Percentiles rank a stretch among this genome's conserved stretches.
Evolutionary conservation across 345 rosid species (phyloP).

Genomic region (Linum tenue): DNA sequence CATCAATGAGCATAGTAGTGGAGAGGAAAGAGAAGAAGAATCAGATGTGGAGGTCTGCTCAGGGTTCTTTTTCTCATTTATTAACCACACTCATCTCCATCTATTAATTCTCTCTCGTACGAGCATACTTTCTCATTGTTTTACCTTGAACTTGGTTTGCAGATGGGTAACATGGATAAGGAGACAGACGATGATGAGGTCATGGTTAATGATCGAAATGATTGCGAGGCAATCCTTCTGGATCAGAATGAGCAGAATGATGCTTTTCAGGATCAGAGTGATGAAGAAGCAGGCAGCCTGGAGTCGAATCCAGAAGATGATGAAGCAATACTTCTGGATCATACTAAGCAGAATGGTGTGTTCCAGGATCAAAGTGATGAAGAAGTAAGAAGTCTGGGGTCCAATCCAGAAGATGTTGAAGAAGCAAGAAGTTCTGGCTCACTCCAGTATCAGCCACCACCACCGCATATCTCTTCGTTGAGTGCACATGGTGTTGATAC

Average conservation of each 20-base stretch:
- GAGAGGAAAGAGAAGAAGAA: slow-evolving; percentile 8
- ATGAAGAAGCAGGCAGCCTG: slow-evolving; percentile 10
- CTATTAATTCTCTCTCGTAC: background rate
- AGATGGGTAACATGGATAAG: slow-evolving; percentile 24
- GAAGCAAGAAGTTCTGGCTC: slow-evolving; percentile 24
- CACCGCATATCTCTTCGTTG: slow-evolving; percentile 31
- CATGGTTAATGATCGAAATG: background rate
- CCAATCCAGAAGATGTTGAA: slow-evolving; percentile 21
- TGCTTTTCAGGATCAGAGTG: slow-evolving; percentile 20
- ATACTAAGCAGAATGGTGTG: background rate
- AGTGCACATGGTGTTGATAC: slow-evolving; percentile 24
- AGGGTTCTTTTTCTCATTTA: background rate
- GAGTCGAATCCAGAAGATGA: background rate
- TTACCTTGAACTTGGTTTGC: slow-evolving; percentile 6
- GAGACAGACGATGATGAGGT: slow-evolving; percentile 19
- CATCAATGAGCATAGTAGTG: slow-evolving; percentile 22
- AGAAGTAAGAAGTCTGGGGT: slow-evolving; percentile 18
- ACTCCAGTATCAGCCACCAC: slow-evolving; percentile 25
- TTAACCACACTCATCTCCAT: background rate
- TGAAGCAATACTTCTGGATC: background rate
- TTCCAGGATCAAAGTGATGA: slow-evolving; percentile 10
- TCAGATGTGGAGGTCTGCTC: slow-evolving; percentile 13
- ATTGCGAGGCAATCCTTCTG: background rate
- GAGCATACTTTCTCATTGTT: background rate
- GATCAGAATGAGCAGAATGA: background rate